phyloP scores from a whole-genome alignment of 2,329 filamentous ascomycete genomes.

The Paecilomyces dactylethromorphus region DNA sequence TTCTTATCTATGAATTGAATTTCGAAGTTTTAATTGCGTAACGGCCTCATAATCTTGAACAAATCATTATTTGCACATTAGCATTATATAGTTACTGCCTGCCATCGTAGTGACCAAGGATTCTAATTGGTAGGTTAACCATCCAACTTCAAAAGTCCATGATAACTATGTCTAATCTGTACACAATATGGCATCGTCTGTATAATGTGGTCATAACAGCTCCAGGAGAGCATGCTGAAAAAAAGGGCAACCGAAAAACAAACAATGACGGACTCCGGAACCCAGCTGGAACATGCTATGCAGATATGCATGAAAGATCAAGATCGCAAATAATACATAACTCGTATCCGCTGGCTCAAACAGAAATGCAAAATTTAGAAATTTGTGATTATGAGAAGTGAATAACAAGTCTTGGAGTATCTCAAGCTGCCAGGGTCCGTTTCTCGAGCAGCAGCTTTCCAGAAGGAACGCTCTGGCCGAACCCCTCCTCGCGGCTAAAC shows the following conservation, averaged over 20 bases:
- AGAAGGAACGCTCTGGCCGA: conserved; percentile 26
- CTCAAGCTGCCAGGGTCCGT: conserved; percentile 10
- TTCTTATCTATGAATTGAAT: neutral
- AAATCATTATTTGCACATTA: neutral
- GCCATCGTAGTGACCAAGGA: neutral
- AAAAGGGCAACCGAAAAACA: conserved; percentile 1
- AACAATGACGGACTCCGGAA: neutral
- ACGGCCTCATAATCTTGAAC: neutral
- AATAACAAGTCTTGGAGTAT: neutral
- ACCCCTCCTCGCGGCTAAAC: conserved; percentile 58
- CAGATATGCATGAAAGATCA: neutral
- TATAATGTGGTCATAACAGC: neutral
- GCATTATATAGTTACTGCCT: neutral
- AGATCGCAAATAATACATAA: neutral
- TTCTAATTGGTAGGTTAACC: neutral
- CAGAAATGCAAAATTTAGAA: neutral
- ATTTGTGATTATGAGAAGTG: neutral
- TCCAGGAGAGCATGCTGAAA: neutral
- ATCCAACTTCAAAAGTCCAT: neutral
- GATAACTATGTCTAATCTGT: neutral
- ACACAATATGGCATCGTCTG: neutral
- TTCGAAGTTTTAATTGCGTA: neutral
- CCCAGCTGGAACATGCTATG: neutral
- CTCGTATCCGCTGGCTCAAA: neutral
- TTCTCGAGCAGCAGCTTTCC: conserved; percentile 36